Evolutionary conservation across 2,329 filamentous ascomycete species (phyloP), one percentile per base, ranked within the genome.

Genomic region (Ascochyta rabiei): DNA sequence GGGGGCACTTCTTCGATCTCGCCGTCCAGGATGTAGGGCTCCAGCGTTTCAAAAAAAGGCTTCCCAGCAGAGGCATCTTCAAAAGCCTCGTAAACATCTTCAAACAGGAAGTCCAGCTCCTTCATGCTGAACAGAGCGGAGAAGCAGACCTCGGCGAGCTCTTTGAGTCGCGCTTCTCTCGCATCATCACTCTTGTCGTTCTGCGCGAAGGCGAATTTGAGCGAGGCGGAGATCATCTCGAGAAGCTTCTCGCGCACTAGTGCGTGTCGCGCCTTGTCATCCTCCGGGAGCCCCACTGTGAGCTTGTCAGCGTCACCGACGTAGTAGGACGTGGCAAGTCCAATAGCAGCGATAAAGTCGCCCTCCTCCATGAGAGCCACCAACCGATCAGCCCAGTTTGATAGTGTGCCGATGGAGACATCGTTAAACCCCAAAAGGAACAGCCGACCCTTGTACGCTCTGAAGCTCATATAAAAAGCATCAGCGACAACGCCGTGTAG

Each of bases 391-490:
- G 95, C 93, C 95, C 95, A 99, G 64, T 99, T 99, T 0, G 95
- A 98, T 30, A 99, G 77, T 4, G 89, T 90, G 2, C 95, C 95
- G 42, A 98, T 90, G 0, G 91, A 91, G 35, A 97, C 81, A 69
- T 98, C 93, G 69, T 93, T 95, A 77, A 93, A 93, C n/a, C 95
- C 93, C 8, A 99, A 81, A 4, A 98, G 79, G 69, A 99, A 99
- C 31, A 97, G 81, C 26, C 93, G 86, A 5, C 95, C 93, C 75
- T 98, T 99, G 77, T 98, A 99, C 3, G 91, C 85, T 68, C 90
- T 91, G 76, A 98, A 93, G 75, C 93, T 97, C 91, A 98, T 98
- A 71, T 93, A 93, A 66, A 97, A 99, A 0, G 93, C 95, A 80
- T 99, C 95, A 7, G 93, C 93, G 42, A 98, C 91, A 8, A 98